Percentiles rank a stretch among this genome's conserved stretches.
Evolutionary conservation across 2,329 filamentous ascomycete genomes (phyloP).

Genomic region (Orbilia blumenaviensis): DNA sequence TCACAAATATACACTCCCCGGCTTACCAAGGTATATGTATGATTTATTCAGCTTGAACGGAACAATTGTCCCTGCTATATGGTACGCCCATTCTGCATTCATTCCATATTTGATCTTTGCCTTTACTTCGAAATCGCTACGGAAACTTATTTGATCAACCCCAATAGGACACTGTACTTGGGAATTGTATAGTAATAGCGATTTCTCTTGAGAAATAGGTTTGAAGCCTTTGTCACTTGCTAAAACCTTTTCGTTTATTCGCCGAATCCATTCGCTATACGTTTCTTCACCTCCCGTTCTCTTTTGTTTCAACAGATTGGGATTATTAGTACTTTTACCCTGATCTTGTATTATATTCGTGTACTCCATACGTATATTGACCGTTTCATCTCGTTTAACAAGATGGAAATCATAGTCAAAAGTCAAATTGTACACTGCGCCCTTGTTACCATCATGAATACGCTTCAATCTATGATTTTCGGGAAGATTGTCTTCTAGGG

Average conservation of each 20-base stretch:
- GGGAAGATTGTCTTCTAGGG: slow-evolving; percentile 36
- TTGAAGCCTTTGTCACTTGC: slow-evolving; percentile 55
- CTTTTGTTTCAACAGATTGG: slow-evolving; percentile 27
- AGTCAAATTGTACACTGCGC: slow-evolving; percentile 58
- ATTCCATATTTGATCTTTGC: slow-evolving; percentile 54
- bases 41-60: slow-evolving; percentile 47
- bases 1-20: too few species aligned
- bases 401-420: slow-evolving; percentile 62
- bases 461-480: slow-evolving; percentile 24
- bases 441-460: slow-evolving; percentile 17
- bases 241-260: background rate
- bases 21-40: slow-evolving; percentile 38
- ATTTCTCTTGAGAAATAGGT: too few species aligned
- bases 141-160: slow-evolving; percentile 40
- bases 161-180: slow-evolving; percentile 36
- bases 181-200: slow-evolving; percentile 27
- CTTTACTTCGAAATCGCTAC: slow-evolving; percentile 44
- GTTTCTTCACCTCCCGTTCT: slow-evolving; percentile 7
- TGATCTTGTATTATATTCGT: slow-evolving; percentile 61
- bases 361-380: slow-evolving; percentile 62
- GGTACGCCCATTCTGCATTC: slow-evolving; percentile 57
- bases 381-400: slow-evolving; percentile 59
- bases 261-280: background rate
- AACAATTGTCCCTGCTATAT: slow-evolving; percentile 56
- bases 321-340: slow-evolving; percentile 57